Evolutionary conservation across 192 early-diverging fungal genomes (phyloP), one percentile per base, ranked within the genome.

Genomic region (Rhizophlyctis rosea): DNA sequence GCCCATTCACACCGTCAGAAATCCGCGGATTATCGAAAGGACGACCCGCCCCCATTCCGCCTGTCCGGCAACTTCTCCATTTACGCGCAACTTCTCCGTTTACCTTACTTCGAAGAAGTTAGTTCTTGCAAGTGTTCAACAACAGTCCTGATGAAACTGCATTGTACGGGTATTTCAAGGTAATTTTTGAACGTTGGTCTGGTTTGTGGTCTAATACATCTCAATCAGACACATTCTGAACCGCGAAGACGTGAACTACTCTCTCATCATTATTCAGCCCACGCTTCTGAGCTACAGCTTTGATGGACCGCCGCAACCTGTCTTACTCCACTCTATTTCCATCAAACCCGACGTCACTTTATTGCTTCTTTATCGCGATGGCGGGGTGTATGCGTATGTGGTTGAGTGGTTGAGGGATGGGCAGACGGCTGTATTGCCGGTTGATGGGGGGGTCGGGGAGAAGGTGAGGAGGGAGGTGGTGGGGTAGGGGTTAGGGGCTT

Each of bases 41-140:
- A 98, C 51, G 97, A 99, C 55, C 91, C 93, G 25, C 78, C 83
- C 16, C 88, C 88, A 44, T 99, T 99, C 85, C 85, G 89, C 7
- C 82, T 99, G 53, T 74, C 85, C 0, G 87, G 90, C 52, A 95
- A 92, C 76, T 99, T 99, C 68, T 93, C 94, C 0, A 95, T 98
- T 65, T 99, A 99, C 74, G 95, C 97, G 52, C 95, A 98, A 74
- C 98, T 99, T 60, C 98, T 99, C 95, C 98, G n/a, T n/a, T n/a
- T n/a, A 96, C 96, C 86, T 93, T 98, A 57, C 76, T 99, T 63
- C 85, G 97, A 44, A 81, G 97, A 33, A 89, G 87, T 62, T 94
- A 98, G 79, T 99, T 99, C 79, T 74, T 99, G 68, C 95, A 98
- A 65, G 93, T 96, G 11, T 99, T 99, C 74, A 99, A 99, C 76